These are phyloP conservation scores for Stentor coeruleus DNA, from an alignment of 73 alveolate genomes.

Conservation along the genomic window DNA sequence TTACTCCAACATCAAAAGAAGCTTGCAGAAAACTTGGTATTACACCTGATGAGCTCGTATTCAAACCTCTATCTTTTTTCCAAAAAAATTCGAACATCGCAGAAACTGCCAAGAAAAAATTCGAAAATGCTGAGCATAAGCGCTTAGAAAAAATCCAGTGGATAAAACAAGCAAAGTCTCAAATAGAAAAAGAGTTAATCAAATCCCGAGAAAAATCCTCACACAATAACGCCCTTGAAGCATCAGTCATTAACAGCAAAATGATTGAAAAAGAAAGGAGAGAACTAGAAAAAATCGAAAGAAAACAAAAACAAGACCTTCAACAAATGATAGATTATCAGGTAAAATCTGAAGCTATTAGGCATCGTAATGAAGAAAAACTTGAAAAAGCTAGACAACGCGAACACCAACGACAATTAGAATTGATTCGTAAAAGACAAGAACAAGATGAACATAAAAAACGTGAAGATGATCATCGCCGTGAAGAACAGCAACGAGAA, in stretches of 20 bases:
- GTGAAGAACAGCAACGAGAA: neutral
- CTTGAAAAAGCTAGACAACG: neutral
- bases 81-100: neutral
- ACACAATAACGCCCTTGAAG: too few species aligned
- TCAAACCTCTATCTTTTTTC: conserved; percentile 18
- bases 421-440: neutral
- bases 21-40: conserved; percentile 62
- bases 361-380: conserved; percentile 20
- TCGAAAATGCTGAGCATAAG: conserved; percentile 8
- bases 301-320: too few species aligned
- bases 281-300: too few species aligned
- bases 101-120: neutral
- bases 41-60: conserved; percentile 54
- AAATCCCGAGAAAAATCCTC: too few species aligned
- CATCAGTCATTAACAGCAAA: too few species aligned
- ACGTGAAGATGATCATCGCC: conserved; percentile 28
- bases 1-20: conserved; percentile 60
- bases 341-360: too few species aligned
- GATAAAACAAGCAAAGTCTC: neutral
- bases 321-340: too few species aligned
- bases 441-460: conserved; percentile 14
- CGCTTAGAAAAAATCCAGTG: conserved; percentile 8
- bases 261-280: too few species aligned
- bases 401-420: neutral
- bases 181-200: too few species aligned